Percentiles rank a stretch among this genome's conserved stretches.
phyloP scores from a whole-genome alignment of 352 stramenopile genomes.

The Vaucheria bursata region DNA sequence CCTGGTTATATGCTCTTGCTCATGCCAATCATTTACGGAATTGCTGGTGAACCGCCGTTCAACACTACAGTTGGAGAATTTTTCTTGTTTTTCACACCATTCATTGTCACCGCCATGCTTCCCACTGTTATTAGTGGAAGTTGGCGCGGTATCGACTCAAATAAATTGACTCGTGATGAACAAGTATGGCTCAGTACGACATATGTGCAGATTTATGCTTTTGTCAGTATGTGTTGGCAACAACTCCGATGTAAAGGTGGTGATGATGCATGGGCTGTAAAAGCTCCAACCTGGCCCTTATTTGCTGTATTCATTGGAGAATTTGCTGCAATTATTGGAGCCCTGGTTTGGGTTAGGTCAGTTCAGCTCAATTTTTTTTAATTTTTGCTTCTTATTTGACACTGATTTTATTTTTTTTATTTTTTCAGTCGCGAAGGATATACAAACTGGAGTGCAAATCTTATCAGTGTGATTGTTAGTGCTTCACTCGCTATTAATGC shows the following conservation, averaged over 20 bases:
- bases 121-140: constrained; percentile 31
- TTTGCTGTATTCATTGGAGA: constrained; percentile 24
- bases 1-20: constrained; percentile 42
- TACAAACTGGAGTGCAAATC: constrained; percentile 4
- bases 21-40: constrained; percentile 41
- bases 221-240: constrained; percentile 14
- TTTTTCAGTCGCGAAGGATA: not conserved
- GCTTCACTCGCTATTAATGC: constrained; percentile 31
- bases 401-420: no score
- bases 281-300: constrained; percentile 37
- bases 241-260: not conserved
- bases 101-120: constrained; percentile 44
- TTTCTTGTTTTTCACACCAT: constrained; percentile 35
- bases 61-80: constrained; percentile 29
- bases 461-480: constrained; percentile 33
- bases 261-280: constrained; percentile 34
- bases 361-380: no score
- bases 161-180: constrained; percentile 42
- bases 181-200: constrained; percentile 42
- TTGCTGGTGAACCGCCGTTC: constrained; percentile 37
- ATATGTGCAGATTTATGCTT: constrained; percentile 44
- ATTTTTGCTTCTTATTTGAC: no score
- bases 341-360: constrained; percentile 13
- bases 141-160: constrained; percentile 37
- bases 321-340: constrained; percentile 23